Percentiles rank a stretch among this genome's conserved stretches.
Conservation (phyloP, 2,329 filamentous ascomycete genomes). For the Aspergillus novofumigatus region DNA sequence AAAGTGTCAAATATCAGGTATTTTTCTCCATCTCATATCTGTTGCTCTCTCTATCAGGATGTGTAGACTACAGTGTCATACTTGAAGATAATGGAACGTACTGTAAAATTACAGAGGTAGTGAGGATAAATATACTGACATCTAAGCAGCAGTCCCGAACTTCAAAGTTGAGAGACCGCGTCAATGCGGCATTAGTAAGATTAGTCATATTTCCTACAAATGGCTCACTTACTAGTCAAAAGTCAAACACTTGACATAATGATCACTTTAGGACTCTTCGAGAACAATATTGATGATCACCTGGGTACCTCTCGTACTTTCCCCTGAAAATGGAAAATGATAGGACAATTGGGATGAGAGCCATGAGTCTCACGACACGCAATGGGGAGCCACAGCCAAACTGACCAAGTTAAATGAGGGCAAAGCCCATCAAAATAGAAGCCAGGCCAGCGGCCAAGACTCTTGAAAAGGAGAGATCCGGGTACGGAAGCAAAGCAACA, state of each 20-base stretch:
- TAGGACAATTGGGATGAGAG: conserved; percentile 2
- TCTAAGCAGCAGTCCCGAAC: background rate
- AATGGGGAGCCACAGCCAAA: conserved; percentile 14
- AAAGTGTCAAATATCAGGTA: no score
- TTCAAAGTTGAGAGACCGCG: background rate
- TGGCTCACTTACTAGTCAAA: background rate
- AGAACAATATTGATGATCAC: background rate
- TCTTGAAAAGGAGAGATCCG: conserved; percentile 10
- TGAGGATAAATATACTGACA: background rate
- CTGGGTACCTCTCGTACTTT: background rate
- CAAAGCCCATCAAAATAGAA: background rate
- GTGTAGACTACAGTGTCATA: no score
- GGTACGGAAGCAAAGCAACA: conserved; percentile 1
- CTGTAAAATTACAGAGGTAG: background rate
- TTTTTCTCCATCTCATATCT: no score
- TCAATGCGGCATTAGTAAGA: background rate
- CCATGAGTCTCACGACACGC: conserved; percentile 7
- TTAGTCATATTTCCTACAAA: background rate
- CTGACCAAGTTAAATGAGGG: conserved; percentile 4
- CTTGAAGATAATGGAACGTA: no score
- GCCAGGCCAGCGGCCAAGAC: conserved; percentile 7
- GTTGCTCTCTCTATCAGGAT: no score
- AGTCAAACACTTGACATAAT: background rate
- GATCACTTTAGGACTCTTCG: background rate
- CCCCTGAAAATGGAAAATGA: background rate